These are phyloP conservation scores for Cladosporium austrohemisphaericum DNA, from an alignment of 2,329 filamentous ascomycete species.

Conservation along the genomic window DNA sequence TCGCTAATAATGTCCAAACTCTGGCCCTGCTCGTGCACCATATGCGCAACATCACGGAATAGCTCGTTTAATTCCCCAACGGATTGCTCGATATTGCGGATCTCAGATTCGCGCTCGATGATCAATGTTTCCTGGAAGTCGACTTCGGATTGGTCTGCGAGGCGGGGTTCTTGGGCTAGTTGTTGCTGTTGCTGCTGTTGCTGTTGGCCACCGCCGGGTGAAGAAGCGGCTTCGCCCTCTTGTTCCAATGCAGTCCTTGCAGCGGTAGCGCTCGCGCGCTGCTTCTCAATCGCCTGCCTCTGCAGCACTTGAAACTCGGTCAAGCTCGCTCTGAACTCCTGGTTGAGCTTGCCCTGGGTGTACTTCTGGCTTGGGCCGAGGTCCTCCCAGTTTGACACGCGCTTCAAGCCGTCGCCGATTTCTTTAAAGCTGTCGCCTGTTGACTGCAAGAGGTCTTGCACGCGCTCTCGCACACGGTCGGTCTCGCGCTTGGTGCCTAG, in stretches of 20 bases:
- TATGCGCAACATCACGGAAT: constrained; percentile 96
- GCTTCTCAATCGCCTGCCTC: constrained; percentile 83
- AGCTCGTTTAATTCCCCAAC: constrained; percentile 94
- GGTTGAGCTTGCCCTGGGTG: constrained; percentile 89
- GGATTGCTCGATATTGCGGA: constrained; percentile 93
- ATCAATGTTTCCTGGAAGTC: constrained; percentile 97
- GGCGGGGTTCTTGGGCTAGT: constrained; percentile 64
- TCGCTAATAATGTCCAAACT: constrained; percentile 81
- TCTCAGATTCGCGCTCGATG: constrained; percentile 93
- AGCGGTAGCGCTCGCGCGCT: constrained; percentile 79
- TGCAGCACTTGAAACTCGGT: constrained; percentile 92
- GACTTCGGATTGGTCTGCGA: constrained; percentile 89
- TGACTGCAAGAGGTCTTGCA: constrained; percentile 83
- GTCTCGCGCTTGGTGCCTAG: constrained; percentile 90
- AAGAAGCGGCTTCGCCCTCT: constrained; percentile 28
- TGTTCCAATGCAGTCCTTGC: constrained; percentile 74
- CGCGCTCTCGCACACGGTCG: constrained; percentile 81
- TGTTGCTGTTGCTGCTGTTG: constrained; percentile 52
- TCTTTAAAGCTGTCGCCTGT: constrained; percentile 83
- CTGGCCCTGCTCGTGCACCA: constrained; percentile 90
- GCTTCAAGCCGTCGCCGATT: constrained; percentile 90
- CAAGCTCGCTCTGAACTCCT: constrained; percentile 85
- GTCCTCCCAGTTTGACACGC: constrained; percentile 68
- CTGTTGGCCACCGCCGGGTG: constrained; percentile 46
- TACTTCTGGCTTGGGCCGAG: constrained; percentile 91